Evolutionary conservation across 176 grass and related monocot species (phyloP), one percentile per base, ranked within the genome.

Genomic region (Puya raimondii): DNA sequence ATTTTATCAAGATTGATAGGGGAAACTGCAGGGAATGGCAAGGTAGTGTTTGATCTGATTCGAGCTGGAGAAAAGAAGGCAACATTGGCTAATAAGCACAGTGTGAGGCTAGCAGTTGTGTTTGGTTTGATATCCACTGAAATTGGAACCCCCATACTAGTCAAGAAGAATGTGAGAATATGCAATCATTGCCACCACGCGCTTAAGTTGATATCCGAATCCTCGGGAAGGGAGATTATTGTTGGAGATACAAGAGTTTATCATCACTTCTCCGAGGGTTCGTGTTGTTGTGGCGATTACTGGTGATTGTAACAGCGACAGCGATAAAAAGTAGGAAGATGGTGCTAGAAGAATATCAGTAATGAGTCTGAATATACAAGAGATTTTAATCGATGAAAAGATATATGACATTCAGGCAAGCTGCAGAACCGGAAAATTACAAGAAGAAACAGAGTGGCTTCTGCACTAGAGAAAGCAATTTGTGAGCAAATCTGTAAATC

Each of bases 161-260:
- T 96, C 49, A 92, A 89, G 86, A 92, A 96, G 87, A 96, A 96
- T 64, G 81, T 92, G 70, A 82, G 89, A 23, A 70, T 92, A 74
- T 92, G 93, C 71, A 83, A 90, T 66, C 64, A 66, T 20, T 96
- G 88, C 52, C 89, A 96, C 78, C 76, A 85, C 48, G 93, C 86
- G 4, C 49, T 96, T n/a, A 96, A 96, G 73, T 69, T 85, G 65
- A 92, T 92, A 73, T 90, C 88, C 27, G 80, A 73, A 64, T 91
- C 71, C 79, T 81, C 78, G 0, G 12, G 67, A 18, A 75, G 86
- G 64, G 79, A 84, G 73, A 96, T 96, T 74, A 67, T 96, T 69
- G 78, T 92, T 18, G 84, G 93, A 1, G 86, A 96, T 68, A 81
- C 84, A 16, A 87, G 80, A 54, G 87, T 89, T 70, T 90, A 85